phyloP scores from a whole-genome alignment of 2,329 filamentous ascomycete species.

The Uncinocarpus reesii region DNA sequence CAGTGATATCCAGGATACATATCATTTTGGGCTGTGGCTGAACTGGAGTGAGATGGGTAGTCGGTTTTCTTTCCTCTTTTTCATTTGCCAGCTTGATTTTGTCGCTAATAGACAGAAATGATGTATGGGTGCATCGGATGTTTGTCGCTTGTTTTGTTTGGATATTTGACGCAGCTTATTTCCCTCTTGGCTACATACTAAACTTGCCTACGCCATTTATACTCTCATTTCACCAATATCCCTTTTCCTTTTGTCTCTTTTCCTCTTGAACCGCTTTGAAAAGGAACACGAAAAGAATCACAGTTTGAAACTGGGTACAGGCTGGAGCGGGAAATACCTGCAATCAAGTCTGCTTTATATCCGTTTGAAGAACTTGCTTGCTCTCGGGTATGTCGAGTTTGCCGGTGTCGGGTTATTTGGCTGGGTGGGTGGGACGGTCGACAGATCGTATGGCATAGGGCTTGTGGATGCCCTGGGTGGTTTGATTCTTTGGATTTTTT shows the following conservation, averaged over 20 bases:
- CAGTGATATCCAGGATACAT: constrained; percentile 17
- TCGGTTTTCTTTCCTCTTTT: neutral
- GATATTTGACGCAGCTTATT: constrained; percentile 18
- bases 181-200: constrained; percentile 7
- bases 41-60: constrained; percentile 13
- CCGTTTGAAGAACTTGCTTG: neutral
- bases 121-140: constrained; percentile 14
- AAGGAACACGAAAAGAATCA: constrained; percentile 1
- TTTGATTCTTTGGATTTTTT: neutral
- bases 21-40: constrained; percentile 13
- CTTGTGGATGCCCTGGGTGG: neutral
- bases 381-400: constrained; percentile 1
- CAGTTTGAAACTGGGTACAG: neutral
- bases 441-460: neutral
- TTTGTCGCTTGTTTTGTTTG: neutral
- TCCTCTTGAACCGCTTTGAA: neutral
- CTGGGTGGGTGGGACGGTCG: neutral
- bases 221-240: constrained; percentile 9
- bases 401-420: neutral
- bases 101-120: constrained; percentile 14
- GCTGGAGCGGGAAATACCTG: neutral
- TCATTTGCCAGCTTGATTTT: constrained; percentile 4
- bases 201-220: constrained; percentile 14
- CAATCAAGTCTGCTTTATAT: too few species aligned
- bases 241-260: constrained; percentile 11